Percentiles rank a stretch among this genome's conserved stretches.
Evolutionary conservation across 257 asterid genomes (phyloP).

Genomic region (Verbena officinalis): DNA sequence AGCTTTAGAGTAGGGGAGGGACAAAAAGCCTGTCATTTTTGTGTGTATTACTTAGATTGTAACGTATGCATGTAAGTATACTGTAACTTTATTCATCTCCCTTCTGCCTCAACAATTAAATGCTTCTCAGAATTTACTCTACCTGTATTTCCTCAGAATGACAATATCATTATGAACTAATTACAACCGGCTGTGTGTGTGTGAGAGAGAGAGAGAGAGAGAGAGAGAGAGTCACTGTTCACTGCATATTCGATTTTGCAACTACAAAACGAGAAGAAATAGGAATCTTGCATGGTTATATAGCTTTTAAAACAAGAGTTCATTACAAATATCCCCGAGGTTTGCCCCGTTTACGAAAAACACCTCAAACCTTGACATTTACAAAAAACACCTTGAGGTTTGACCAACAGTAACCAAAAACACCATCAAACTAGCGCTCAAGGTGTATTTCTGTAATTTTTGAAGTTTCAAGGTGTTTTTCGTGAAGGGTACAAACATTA

Average conservation of each 20-base stretch:
- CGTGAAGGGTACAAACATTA: no score
- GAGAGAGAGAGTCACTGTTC: neutral
- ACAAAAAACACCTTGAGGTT: no score
- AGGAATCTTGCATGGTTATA: no score
- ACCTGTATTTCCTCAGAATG: slow-evolving; percentile 22
- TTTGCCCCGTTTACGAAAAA: no score
- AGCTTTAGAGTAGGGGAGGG: slow-evolving; percentile 17
- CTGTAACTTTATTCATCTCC: neutral
- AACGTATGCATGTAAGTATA: slow-evolving; percentile 27
- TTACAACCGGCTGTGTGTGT: neutral
- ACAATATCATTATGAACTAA: slow-evolving; percentile 19
- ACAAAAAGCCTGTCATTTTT: slow-evolving; percentile 20
- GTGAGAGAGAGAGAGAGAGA: neutral
- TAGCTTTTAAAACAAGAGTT: no score
- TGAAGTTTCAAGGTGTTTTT: no score
- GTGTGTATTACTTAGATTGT: slow-evolving; percentile 4
- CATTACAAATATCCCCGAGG: no score
- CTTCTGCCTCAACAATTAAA: slow-evolving; percentile 19
- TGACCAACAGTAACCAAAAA: no score
- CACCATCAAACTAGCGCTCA: no score
- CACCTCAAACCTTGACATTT: no score
- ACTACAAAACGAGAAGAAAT: no score
- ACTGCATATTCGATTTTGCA: neutral
- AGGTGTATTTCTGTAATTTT: no score
- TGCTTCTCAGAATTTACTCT: slow-evolving; percentile 8